These are phyloP conservation scores for Ophiostoma tasmaniense DNA, from an alignment of 2,329 filamentous ascomycete genomes.

Conservation along the genomic window DNA sequence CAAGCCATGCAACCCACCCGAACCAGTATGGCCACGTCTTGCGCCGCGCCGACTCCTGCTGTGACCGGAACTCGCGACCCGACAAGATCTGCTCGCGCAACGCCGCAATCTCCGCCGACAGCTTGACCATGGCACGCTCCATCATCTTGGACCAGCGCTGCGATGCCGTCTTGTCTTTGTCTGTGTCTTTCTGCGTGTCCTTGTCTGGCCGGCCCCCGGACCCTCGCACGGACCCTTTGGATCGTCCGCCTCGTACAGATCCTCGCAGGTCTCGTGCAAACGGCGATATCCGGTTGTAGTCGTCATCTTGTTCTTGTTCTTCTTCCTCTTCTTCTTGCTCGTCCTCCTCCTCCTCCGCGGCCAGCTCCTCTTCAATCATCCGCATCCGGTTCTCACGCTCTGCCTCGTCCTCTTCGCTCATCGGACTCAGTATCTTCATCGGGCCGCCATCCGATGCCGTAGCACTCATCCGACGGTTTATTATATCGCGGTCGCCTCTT, in stretches of 20 bases:
- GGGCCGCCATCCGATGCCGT: constrained; percentile 30
- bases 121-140: constrained; percentile 75
- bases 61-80: constrained; percentile 61
- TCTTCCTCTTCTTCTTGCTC: constrained; percentile 32
- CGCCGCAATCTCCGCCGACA: constrained; percentile 88
- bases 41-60: constrained; percentile 45
- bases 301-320: background rate
- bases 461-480: background rate
- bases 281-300: background rate
- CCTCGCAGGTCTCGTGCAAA: background rate
- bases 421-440: constrained; percentile 69
- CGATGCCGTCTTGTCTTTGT: background rate
- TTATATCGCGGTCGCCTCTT: background rate
- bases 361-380: constrained; percentile 29
- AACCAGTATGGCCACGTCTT: constrained; percentile 43
- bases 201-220: background rate
- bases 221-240: background rate
- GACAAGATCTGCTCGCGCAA: constrained; percentile 82
- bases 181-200: background rate
- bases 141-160: constrained; percentile 65
- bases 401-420: constrained; percentile 72
- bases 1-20: constrained; percentile 59
- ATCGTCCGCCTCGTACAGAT: background rate
- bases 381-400: constrained; percentile 44
- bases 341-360: constrained; percentile 34